phyloP scores from a whole-genome alignment of 169 alveolate genomes.

The Plasmodium relictum region DNA sequence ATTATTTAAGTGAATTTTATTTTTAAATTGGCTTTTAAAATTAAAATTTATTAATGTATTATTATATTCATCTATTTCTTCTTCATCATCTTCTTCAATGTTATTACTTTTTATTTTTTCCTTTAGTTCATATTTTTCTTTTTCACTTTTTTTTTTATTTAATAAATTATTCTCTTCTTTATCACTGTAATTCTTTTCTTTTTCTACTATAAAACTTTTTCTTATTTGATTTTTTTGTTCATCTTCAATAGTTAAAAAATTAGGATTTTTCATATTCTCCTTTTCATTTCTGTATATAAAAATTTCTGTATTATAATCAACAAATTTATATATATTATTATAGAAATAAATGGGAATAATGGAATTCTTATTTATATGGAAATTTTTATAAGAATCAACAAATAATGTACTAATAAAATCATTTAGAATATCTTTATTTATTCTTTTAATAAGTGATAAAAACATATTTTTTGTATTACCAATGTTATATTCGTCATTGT shows the following conservation, averaged over 20 bases:
- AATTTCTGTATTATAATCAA: slow-evolving; percentile 73
- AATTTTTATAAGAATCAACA: slow-evolving; percentile 59
- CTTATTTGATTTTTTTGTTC: not conserved
- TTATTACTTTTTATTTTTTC: not conserved
- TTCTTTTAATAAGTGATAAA: slow-evolving; percentile 55
- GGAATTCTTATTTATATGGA: slow-evolving; percentile 22
- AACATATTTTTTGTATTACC: slow-evolving; percentile 67
- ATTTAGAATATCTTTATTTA: slow-evolving; percentile 5
- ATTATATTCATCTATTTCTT: not conserved
- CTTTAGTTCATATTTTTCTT: not conserved
- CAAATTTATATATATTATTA: slow-evolving; percentile 57
- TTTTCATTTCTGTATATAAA: slow-evolving; percentile 15
- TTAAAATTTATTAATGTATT: slow-evolving; percentile 6
- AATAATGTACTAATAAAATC: slow-evolving; percentile 55
- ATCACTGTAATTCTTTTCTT: not conserved
- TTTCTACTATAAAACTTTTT: not conserved
- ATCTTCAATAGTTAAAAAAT: too few species aligned
- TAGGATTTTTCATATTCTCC: not conserved
- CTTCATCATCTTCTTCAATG: not conserved
- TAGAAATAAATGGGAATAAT: slow-evolving; percentile 53
- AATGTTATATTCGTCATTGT: not conserved
- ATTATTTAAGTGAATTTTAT: slow-evolving; percentile 37
- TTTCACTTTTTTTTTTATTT: not conserved
- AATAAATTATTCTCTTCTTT: not conserved
- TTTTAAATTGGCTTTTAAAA: slow-evolving; percentile 20